These are phyloP conservation scores for Fusarium setosum DNA, from an alignment of 2,329 filamentous ascomycete genomes.

Conservation along the genomic window DNA sequence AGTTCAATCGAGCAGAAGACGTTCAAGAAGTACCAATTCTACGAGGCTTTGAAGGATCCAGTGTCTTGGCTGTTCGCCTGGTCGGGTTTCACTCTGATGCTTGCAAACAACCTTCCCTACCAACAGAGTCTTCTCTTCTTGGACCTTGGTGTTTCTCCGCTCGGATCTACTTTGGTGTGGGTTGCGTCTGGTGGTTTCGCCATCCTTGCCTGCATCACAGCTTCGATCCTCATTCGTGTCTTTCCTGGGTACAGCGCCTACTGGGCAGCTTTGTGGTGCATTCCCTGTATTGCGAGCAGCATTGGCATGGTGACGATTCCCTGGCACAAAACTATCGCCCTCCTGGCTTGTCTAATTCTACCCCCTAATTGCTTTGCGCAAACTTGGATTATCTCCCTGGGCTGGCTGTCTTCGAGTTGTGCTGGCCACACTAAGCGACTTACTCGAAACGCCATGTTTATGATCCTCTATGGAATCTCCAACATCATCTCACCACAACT, in stretches of 20 bases:
- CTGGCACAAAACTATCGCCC: constrained; percentile 39
- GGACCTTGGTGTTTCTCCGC: constrained; percentile 21
- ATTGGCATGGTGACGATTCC: constrained; percentile 38
- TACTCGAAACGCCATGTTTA: constrained; percentile 52
- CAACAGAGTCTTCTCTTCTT: constrained; percentile 43
- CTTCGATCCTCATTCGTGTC: constrained; percentile 26
- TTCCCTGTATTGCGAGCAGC: constrained; percentile 34
- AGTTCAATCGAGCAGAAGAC: constrained; percentile 50
- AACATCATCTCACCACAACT: constrained; percentile 53
- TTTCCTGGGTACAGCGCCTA: constrained; percentile 32
- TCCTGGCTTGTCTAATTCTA: constrained; percentile 38
- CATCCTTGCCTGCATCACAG: constrained; percentile 25
- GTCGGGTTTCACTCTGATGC: constrained; percentile 49
- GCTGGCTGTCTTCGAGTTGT: constrained; percentile 34
- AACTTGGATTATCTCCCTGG: constrained; percentile 29
- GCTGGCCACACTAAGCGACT: constrained; percentile 57
- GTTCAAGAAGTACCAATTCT: constrained; percentile 47
- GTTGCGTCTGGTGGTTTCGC: constrained; percentile 28
- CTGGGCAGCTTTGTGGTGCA: constrained; percentile 35
- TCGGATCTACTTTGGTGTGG: constrained; percentile 26
- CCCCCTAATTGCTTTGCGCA: constrained; percentile 28
- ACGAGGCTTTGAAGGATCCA: constrained; percentile 44
- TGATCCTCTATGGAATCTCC: constrained; percentile 48
- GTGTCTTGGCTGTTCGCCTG: constrained; percentile 46
- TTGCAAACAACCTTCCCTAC: constrained; percentile 53